Evolutionary conservation across 768 basidiomycete species (phyloP).

Genomic region (Tricholoma sp.): DNA sequence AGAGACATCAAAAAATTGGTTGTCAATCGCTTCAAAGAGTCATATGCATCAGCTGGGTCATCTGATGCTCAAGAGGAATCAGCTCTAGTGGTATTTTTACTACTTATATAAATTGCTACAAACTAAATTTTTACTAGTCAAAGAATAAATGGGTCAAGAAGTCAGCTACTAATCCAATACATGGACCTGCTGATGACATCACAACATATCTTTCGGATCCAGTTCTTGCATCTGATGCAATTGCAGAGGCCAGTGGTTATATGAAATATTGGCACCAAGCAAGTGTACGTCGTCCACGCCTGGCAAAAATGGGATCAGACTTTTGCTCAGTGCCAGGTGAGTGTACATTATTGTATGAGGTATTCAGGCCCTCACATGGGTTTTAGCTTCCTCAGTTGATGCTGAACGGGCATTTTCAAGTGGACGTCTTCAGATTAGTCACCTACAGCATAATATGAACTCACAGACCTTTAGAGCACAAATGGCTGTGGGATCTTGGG

Average conservation of each 20-base stretch:
- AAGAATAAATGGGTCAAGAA: neutral
- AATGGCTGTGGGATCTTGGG: slow-evolving; percentile 27
- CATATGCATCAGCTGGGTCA: neutral
- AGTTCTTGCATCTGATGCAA: neutral
- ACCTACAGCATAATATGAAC: slow-evolving; percentile 27
- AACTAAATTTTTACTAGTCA: neutral
- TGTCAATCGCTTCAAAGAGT: neutral
- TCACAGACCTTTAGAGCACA: slow-evolving; percentile 29
- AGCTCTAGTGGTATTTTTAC: neutral
- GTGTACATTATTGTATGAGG: slow-evolving; percentile 5
- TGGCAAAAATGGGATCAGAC: neutral
- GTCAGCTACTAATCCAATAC: neutral
- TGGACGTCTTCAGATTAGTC: slow-evolving; percentile 21
- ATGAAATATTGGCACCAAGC: slow-evolving; percentile 1
- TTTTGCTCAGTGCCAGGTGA: neutral
- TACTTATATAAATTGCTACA: neutral
- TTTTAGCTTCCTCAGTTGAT: neutral
- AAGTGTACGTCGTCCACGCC: neutral
- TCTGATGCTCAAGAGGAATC: neutral
- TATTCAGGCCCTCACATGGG: neutral
- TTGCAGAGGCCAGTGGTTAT: slow-evolving; percentile 6
- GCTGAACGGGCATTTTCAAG: neutral
- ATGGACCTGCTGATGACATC: neutral
- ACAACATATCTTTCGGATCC: slow-evolving; percentile 3
- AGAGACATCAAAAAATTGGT: neutral